Evolutionary conservation across 768 basidiomycete species (phyloP).

Genomic region (Strobilomyces dryophilus): DNA sequence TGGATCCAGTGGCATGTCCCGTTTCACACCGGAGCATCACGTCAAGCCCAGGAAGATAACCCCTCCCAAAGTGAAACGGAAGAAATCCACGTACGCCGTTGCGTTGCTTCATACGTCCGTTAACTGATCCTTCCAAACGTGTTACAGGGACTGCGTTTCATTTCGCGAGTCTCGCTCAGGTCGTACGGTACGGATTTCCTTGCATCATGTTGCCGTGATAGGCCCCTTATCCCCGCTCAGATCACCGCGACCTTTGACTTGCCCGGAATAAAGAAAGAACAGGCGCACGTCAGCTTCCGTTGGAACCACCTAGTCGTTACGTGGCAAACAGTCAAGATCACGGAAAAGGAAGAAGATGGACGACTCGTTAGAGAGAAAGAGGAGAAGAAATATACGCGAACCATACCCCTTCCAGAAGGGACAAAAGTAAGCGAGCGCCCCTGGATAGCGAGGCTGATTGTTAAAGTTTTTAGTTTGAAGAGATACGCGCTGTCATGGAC

Average conservation of each 20-base stretch:
- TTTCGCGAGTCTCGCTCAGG: slow-evolving; percentile 72
- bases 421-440: slow-evolving; percentile 48
- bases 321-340: slow-evolving; percentile 58
- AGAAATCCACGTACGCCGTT: slow-evolving; percentile 59
- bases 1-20: slow-evolving; percentile 19
- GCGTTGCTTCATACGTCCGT: slow-evolving; percentile 3
- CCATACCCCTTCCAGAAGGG: slow-evolving; percentile 69
- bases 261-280: slow-evolving; percentile 63
- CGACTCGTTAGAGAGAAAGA: slow-evolving; percentile 58
- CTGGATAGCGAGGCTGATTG: background rate
- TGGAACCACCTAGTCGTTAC: slow-evolving; percentile 57
- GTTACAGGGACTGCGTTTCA: slow-evolving; percentile 46
- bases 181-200: slow-evolving; percentile 38
- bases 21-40: slow-evolving; percentile 23
- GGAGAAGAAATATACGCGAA: slow-evolving; percentile 61
- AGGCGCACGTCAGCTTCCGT: slow-evolving; percentile 74
- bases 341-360: slow-evolving; percentile 60
- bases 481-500: slow-evolving; percentile 65
- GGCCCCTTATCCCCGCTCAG: slow-evolving; percentile 29
- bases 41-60: slow-evolving; percentile 23
- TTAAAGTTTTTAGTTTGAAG: slow-evolving; percentile 53
- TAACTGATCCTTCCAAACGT: slow-evolving; percentile 15
- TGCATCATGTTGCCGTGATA: slow-evolving; percentile 11
- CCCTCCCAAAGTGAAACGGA: slow-evolving; percentile 48
- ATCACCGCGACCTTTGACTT: slow-evolving; percentile 71